These are phyloP conservation scores for Lachancea sp. DNA, from an alignment of 805 yeast species.

Conservation along the genomic window DNA sequence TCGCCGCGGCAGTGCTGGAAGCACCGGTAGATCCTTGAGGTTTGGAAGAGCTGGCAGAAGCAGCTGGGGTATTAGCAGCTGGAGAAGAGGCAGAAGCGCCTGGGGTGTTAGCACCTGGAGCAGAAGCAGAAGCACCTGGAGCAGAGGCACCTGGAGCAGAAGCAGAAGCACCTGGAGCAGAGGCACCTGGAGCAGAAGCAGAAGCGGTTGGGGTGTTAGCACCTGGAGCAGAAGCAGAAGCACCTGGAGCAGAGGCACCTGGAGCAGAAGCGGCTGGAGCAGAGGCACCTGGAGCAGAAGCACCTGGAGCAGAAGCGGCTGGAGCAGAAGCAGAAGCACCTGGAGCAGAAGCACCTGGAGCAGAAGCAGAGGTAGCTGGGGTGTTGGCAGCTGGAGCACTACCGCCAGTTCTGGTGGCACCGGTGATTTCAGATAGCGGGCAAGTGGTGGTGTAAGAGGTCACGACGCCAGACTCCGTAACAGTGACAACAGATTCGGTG, in stretches of 20 bases:
- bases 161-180: neutral
- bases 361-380: neutral
- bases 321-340: neutral
- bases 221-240: neutral
- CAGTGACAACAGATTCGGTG: neutral
- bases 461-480: constrained; percentile 3
- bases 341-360: neutral
- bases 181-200: neutral
- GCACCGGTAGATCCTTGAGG: neutral
- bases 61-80: neutral
- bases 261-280: neutral
- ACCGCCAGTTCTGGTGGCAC: neutral
- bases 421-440: neutral
- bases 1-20: constrained; percentile 4
- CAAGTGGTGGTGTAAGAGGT: constrained; percentile 9
- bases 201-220: neutral
- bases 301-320: neutral
- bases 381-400: neutral
- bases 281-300: neutral
- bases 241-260: neutral
- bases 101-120: neutral
- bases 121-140: neutral
- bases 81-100: neutral
- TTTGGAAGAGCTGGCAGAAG: neutral
- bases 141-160: neutral